Evolutionary conservation across 2,329 filamentous ascomycete genomes (phyloP), one percentile per base, ranked within the genome.

Genomic region (Blastomyces parvus): DNA sequence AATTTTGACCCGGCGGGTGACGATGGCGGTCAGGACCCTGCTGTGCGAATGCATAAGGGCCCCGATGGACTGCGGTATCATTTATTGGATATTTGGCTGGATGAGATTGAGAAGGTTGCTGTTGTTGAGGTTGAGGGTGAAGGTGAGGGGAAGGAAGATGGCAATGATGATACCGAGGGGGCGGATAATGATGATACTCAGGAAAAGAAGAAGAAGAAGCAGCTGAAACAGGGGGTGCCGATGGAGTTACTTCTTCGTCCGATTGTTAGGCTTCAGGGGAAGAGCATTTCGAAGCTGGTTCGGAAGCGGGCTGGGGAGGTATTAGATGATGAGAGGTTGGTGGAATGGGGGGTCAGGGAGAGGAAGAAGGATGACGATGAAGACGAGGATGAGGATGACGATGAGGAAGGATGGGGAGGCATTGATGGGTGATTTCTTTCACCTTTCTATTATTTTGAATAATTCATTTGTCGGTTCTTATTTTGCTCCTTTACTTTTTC

Each of bases 21-120:
- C 62, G 69, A 74, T 40, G 62, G 67, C 3, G 59, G 67, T 8
- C 59, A 57, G 33, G 40, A 62, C n/a, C 62, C 64, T 25, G 22
- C 58, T 17, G 40, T 63, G 52, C 50, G 55, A 22, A 75, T 78
- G 74, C 71, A 77, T 60, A 86, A 84, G 70, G 84, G 95, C 0
- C 89, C 93, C 0, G 89, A 94, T 69, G 94, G 94, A 0, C 73
- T 99, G 74, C 80, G 91, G 66, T 86, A 96, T 74, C 94, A 99
- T 76, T 84, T 92, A 17, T 76, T 96, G 66, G 94, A 99, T 78
- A 83, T 97, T 62, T 97, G 89, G 85, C 83, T 96, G 9, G 94
- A 97, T 74, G 92, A 97, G 81, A 76, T 92, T 70, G 89, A 92
- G 75, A 87, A 86, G 71, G 84, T 86, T 42, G 84, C 86, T 61